phyloP scores from a whole-genome alignment of 1,139 yeast genomes.

The Geotrichum carabidarum region DNA sequence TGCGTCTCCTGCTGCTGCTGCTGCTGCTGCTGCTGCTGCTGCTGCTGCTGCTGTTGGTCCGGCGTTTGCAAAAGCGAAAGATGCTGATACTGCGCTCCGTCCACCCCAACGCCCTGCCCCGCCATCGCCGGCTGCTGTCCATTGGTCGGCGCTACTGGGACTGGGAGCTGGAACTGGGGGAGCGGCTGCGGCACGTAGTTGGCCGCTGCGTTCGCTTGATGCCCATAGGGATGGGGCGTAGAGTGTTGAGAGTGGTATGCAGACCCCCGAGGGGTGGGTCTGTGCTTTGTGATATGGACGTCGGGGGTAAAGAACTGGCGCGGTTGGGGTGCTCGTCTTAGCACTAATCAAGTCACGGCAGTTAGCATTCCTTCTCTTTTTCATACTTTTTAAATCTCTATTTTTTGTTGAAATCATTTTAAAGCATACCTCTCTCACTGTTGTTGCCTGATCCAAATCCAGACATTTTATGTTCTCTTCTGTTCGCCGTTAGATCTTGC shows the following conservation, averaged over 20 bases:
- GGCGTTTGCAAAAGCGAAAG: not conserved
- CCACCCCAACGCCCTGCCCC: not conserved
- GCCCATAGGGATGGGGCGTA: not conserved
- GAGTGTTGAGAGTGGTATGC: not conserved
- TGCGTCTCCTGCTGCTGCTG: not conserved
- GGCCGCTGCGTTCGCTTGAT: conserved; percentile 5
- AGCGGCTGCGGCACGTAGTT: conserved; percentile 12
- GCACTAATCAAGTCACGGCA: conserved; percentile 9
- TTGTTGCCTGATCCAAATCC: not conserved
- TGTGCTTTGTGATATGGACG: conserved; percentile 11
- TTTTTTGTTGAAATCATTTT: too few species aligned
- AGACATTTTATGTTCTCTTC: not conserved
- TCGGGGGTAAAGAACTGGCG: conserved; percentile 22
- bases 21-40: not conserved
- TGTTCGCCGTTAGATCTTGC: not conserved
- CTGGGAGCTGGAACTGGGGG: conserved; percentile 10
- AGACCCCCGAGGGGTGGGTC: conserved; percentile 15
- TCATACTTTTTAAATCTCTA: too few species aligned
- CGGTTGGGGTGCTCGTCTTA: conserved; percentile 20
- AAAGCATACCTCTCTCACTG: not conserved
- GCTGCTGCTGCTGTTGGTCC: conserved; percentile 3
- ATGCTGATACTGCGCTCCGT: not conserved
- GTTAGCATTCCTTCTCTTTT: too few species aligned
- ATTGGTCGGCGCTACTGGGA: not conserved
- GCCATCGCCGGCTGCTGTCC: not conserved